Conservation (phyloP, 2,329 filamentous ascomycete species). For the Myriosclerotinia scirpicola region DNA sequence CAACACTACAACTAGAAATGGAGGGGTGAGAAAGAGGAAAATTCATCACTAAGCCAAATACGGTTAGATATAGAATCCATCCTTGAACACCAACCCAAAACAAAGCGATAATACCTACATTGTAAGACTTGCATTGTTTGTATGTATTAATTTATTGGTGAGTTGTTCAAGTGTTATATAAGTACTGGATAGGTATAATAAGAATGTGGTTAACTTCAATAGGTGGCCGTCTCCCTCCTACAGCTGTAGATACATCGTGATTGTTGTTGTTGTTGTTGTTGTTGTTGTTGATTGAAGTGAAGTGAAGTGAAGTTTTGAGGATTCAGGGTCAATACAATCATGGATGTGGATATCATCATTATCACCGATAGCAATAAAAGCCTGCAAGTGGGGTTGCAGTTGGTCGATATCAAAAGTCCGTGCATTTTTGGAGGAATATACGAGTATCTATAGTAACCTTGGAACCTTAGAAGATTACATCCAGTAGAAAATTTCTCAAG, state of each 20-base stretch:
- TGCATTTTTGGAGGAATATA: constrained; percentile 15
- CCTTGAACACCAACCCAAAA: neutral
- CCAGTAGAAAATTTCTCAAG: constrained; percentile 5
- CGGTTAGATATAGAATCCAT: neutral
- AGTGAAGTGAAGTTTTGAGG: neutral
- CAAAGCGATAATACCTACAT: neutral
- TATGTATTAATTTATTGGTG: neutral
- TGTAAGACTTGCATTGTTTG: no score
- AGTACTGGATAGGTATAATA: no score
- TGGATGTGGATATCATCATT: no score
- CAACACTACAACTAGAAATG: neutral
- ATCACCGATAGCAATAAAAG: no score
- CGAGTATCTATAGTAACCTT: constrained; percentile 4
- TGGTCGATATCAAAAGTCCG: constrained; percentile 13
- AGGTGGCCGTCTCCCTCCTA: neutral
- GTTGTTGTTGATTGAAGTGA: no score
- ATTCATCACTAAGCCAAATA: constrained; percentile 3
- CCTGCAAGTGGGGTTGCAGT: neutral
- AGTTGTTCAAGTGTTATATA: neutral
- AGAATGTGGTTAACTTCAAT: no score
- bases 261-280: no score
- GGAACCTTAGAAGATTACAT: neutral
- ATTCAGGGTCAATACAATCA: neutral
- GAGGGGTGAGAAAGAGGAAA: constrained; percentile 21
- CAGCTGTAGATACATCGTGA: neutral